Conservation (phyloP, 495 filamentous ascomycete genomes). For the Penicillium arizonense region DNA sequence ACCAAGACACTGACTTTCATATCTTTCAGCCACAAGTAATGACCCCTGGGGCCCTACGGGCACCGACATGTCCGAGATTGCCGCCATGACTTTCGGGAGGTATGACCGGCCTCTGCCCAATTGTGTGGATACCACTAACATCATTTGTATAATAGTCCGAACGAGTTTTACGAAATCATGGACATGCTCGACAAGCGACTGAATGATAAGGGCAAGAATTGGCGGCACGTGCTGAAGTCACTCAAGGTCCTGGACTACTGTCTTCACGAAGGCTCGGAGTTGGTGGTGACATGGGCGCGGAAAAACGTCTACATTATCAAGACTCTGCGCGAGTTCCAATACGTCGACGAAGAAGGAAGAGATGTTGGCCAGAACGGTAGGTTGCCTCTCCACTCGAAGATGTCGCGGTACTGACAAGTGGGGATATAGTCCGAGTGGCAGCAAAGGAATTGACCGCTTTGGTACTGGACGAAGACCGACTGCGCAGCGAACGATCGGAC, state of each 20-base stretch:
- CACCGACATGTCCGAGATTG: conserved; percentile 98
- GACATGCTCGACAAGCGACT: conserved; percentile 99
- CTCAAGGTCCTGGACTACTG: conserved; percentile 98
- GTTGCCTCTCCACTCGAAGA: conserved; percentile 15
- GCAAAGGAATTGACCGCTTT: conserved; percentile 96
- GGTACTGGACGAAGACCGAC: conserved; percentile 89
- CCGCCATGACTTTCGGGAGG: conserved; percentile 95
- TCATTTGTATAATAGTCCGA: conserved; percentile 57
- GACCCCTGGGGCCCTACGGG: conserved; percentile 99
- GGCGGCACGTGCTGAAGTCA: conserved; percentile 97
- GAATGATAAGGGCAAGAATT: conserved; percentile 99
- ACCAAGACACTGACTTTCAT: conserved; percentile 7
- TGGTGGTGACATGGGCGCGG: conserved; percentile 96
- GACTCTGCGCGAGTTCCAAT: conserved; percentile 93
- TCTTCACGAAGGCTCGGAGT: conserved; percentile 93
- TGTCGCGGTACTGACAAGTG: not conserved
- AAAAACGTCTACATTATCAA: conserved; percentile 99
- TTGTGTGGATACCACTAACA: conserved; percentile 7
- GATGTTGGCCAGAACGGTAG: conserved; percentile 96
- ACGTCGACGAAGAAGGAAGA: conserved; percentile 89
- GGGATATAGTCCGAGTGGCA: conserved; percentile 75
- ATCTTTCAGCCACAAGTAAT: conserved; percentile 83
- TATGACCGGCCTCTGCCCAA: conserved; percentile 43
- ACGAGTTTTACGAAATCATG: conserved; percentile 99
- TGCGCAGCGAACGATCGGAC: conserved; percentile 88